Evolutionary conservation across 495 filamentous ascomycete species (phyloP).

Genomic region (Xylaria sp.): DNA sequence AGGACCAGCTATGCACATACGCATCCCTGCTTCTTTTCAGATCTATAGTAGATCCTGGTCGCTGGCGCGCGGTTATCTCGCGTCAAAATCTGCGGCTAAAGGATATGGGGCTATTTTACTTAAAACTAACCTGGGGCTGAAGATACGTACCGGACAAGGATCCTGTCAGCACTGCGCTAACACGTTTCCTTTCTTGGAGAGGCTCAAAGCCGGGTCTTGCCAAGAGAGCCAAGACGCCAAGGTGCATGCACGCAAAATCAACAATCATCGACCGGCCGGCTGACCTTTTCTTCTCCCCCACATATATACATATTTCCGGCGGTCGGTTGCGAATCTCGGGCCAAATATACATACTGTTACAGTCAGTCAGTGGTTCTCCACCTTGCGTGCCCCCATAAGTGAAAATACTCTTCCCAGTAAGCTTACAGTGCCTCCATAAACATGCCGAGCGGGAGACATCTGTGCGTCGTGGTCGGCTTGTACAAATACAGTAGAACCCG

Average conservation of each 20-base stretch:
- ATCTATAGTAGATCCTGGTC: slow-evolving; percentile 26
- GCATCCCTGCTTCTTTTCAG: slow-evolving; percentile 19
- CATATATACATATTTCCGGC: neutral
- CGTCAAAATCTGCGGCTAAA: slow-evolving; percentile 29
- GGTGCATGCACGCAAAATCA: slow-evolving; percentile 26
- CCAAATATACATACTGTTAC: neutral
- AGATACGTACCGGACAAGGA: slow-evolving; percentile 25
- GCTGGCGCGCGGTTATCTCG: slow-evolving; percentile 27
- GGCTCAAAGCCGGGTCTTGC: slow-evolving; percentile 26
- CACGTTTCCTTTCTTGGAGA: slow-evolving; percentile 27
- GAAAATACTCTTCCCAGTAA: neutral
- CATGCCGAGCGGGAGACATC: neutral
- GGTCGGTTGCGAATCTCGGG: neutral
- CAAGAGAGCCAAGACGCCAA: slow-evolving; percentile 24
- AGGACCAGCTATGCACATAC: neutral
- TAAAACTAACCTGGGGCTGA: slow-evolving; percentile 13
- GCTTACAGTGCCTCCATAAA: neutral
- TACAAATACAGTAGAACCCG: neutral
- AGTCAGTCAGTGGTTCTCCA: neutral
- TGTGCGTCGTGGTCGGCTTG: neutral
- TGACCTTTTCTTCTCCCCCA: slow-evolving; percentile 25
- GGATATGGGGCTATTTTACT: slow-evolving; percentile 18
- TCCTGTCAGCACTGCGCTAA: slow-evolving; percentile 15
- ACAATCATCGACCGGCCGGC: slow-evolving; percentile 16
- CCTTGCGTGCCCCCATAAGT: neutral